A percentile compares a stretch with the other conserved stretches of the same genome.
Conservation (phyloP, 345 rosid species). For the Raphanus sativus region DNA sequence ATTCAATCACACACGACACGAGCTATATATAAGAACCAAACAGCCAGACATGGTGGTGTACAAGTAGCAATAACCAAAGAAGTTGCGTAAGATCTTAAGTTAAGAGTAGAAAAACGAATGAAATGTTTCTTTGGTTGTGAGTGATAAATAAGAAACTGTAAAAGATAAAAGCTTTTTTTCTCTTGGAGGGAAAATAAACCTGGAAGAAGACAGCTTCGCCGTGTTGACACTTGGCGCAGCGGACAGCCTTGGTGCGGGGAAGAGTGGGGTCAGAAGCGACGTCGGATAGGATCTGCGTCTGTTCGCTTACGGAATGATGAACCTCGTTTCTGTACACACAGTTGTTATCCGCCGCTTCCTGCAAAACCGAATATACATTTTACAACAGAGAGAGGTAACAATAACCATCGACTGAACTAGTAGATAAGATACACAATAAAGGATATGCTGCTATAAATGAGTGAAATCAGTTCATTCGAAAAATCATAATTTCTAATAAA, state of each 20-base stretch:
- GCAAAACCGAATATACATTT: slow-evolving; percentile 20
- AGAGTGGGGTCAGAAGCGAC: slow-evolving; percentile 87
- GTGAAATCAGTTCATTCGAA: background rate
- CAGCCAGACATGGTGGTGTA: background rate
- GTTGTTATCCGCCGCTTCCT: slow-evolving; percentile 69
- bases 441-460: background rate
- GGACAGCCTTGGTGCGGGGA: slow-evolving; percentile 73
- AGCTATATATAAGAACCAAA: background rate
- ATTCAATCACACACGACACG: background rate
- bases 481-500: too few relatives aligned
- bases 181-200: slow-evolving; percentile 37
- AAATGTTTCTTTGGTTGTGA: background rate
- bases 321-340: slow-evolving; percentile 80
- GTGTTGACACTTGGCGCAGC: slow-evolving; percentile 54
- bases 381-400: background rate
- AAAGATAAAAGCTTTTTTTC: background rate
- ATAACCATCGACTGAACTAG: background rate
- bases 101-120: background rate
- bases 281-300: slow-evolving; percentile 68
- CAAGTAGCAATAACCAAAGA: background rate
- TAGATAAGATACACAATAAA: background rate
- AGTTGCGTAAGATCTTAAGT: background rate
- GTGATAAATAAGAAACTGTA: background rate
- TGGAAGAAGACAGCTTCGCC: slow-evolving; percentile 85
- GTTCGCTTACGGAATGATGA: slow-evolving; percentile 67